A percentile compares a stretch with the other conserved stretches of the same genome.
These are phyloP conservation scores for Boletellus sp. DNA, from an alignment of 1,284 basidiomycete genomes.

Conservation along the genomic window DNA sequence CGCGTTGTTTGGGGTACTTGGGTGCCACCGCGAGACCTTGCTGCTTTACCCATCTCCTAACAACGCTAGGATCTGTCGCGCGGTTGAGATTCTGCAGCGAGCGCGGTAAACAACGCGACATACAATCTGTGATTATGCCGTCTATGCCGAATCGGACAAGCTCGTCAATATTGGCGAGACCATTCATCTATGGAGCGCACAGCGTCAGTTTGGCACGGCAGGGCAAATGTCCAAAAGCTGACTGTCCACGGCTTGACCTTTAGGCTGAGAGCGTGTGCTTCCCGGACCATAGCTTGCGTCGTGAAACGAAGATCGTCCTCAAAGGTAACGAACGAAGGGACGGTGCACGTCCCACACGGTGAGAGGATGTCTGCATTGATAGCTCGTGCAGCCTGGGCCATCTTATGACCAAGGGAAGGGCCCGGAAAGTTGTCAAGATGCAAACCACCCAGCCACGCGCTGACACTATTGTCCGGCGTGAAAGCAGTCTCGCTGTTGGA, in stretches of 20 bases:
- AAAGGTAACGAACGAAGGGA: slow-evolving; percentile 22
- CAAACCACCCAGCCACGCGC: slow-evolving; percentile 63
- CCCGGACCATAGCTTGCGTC: slow-evolving; percentile 63
- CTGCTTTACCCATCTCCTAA: slow-evolving; percentile 53
- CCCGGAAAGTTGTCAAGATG: slow-evolving; percentile 57
- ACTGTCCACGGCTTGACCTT: slow-evolving; percentile 73
- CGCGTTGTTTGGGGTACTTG: slow-evolving; percentile 51
- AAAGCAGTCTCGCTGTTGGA: slow-evolving; percentile 41
- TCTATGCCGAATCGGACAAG: slow-evolving; percentile 61
- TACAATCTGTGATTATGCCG: slow-evolving; percentile 70
- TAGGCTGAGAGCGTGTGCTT: slow-evolving; percentile 61
- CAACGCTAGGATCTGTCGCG: slow-evolving; percentile 44
- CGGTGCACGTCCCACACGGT: slow-evolving; percentile 46
- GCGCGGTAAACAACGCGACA: slow-evolving; percentile 10
- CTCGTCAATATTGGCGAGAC: slow-evolving; percentile 57
- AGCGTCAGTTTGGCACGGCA: slow-evolving; percentile 12
- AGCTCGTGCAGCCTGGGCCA: slow-evolving; percentile 65
- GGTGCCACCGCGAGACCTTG: slow-evolving; percentile 49
- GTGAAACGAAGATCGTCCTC: slow-evolving; percentile 55
- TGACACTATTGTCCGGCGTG: slow-evolving; percentile 38
- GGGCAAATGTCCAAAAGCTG: slow-evolving; percentile 24
- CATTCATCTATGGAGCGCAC: slow-evolving; percentile 45
- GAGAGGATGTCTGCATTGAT: slow-evolving; percentile 70
- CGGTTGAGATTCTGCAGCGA: slow-evolving; percentile 5
- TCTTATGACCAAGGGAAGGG: slow-evolving; percentile 46